A percentile compares a stretch with the other conserved stretches of the same genome.
phyloP scores from a whole-genome alignment of 2,329 filamentous ascomycete genomes.

The Paradendryphiella salina region DNA sequence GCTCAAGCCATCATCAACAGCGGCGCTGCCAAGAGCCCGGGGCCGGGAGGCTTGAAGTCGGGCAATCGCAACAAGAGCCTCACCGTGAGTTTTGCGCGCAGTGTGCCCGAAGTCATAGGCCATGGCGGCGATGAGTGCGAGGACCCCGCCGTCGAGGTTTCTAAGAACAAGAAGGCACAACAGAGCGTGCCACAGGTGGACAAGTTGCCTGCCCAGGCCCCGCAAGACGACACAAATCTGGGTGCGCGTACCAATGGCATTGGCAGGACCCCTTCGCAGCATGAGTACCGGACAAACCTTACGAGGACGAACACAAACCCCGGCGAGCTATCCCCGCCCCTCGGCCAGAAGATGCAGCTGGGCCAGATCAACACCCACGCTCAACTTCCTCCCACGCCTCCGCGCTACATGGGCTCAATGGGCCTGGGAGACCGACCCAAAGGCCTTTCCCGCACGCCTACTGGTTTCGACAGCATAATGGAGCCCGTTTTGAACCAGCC shows the following conservation, averaged over 20 bases:
- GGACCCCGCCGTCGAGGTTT: slow-evolving; percentile 71
- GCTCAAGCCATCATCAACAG: slow-evolving; percentile 50
- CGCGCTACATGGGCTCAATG: slow-evolving; percentile 41
- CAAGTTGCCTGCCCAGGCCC: slow-evolving; percentile 22
- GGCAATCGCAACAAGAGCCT: slow-evolving; percentile 64
- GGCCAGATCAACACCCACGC: slow-evolving; percentile 43
- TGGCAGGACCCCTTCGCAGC: slow-evolving; percentile 33
- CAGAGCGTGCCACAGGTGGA: slow-evolving; percentile 22
- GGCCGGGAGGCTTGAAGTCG: slow-evolving; percentile 44
- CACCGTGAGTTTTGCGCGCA: slow-evolving; percentile 72
- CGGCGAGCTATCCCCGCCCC: slow-evolving; percentile 44
- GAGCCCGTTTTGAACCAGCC: slow-evolving; percentile 8
- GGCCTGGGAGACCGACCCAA: slow-evolving; percentile 42
- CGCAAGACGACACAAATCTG: slow-evolving; percentile 40
- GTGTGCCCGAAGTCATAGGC: slow-evolving; percentile 79
- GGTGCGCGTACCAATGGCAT: slow-evolving; percentile 33
- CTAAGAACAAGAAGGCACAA: slow-evolving; percentile 55
- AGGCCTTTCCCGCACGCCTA: slow-evolving; percentile 37
- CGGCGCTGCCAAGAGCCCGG: slow-evolving; percentile 41
- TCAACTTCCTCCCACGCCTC: slow-evolving; percentile 31
- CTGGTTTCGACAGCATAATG: slow-evolving; percentile 38
- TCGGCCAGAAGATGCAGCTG: slow-evolving; percentile 44
- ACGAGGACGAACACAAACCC: slow-evolving; percentile 41
- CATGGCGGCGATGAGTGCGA: slow-evolving; percentile 88
- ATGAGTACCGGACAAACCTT: slow-evolving; percentile 36